Percentiles rank a stretch among this genome's conserved stretches.
Evolutionary conservation across 2,329 filamentous ascomycete species (phyloP).

Genomic region (Microcyclospora pomicola): DNA sequence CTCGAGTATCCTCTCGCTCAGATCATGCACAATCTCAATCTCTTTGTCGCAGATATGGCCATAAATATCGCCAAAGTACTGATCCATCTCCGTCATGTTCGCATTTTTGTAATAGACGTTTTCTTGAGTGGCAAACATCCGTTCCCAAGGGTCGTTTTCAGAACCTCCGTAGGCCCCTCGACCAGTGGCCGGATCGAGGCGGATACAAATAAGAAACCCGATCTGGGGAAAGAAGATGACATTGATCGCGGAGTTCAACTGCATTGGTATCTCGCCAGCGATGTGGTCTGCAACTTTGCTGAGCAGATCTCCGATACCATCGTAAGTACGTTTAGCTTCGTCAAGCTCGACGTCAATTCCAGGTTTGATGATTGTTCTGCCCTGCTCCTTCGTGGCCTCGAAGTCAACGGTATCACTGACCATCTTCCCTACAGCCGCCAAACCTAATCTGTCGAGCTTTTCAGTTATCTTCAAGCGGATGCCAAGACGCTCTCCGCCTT

Average conservation of each 20-base stretch:
- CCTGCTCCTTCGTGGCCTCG: slow-evolving; percentile 55
- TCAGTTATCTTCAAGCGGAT: slow-evolving; percentile 47
- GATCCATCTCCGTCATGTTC: slow-evolving; percentile 68
- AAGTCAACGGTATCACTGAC: slow-evolving; percentile 71
- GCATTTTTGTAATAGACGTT: slow-evolving; percentile 75
- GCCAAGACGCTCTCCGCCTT: slow-evolving; percentile 37
- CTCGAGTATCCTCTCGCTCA: slow-evolving; percentile 57
- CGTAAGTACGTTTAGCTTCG: slow-evolving; percentile 60
- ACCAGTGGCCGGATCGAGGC: slow-evolving; percentile 44
- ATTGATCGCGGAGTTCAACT: slow-evolving; percentile 43
- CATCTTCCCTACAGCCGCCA: slow-evolving; percentile 54
- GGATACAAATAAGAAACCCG: slow-evolving; percentile 72
- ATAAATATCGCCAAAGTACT: slow-evolving; percentile 71
- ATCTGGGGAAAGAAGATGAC: slow-evolving; percentile 87
- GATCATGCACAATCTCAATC: slow-evolving; percentile 70
- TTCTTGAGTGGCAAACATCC: slow-evolving; percentile 55
- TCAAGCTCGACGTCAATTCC: slow-evolving; percentile 67
- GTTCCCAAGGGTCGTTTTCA: slow-evolving; percentile 54
- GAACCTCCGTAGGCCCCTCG: slow-evolving; percentile 49
- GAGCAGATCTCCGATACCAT: slow-evolving; percentile 62
- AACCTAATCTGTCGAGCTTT: slow-evolving; percentile 42
- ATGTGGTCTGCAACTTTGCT: slow-evolving; percentile 53
- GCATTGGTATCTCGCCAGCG: slow-evolving; percentile 46
- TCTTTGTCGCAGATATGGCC: slow-evolving; percentile 75
- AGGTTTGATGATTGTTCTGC: slow-evolving; percentile 56